Conservation (phyloP, 495 filamentous ascomycete genomes). For the Hypoxylon cercidicola region DNA sequence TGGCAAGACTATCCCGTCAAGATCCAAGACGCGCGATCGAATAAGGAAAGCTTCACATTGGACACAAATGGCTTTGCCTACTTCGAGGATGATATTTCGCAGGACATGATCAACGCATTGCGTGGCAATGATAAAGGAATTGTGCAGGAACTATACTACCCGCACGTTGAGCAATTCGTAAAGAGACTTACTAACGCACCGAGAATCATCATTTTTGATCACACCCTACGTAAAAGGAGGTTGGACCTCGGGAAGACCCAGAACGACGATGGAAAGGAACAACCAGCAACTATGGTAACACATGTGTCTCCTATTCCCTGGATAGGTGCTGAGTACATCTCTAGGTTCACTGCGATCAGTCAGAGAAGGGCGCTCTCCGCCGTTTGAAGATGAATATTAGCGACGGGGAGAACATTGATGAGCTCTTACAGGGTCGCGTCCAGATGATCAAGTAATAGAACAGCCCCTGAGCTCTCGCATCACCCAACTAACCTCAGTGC, state of each 20-base stretch:
- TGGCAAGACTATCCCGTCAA: no score
- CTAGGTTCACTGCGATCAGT: conserved; percentile 28
- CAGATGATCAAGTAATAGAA: neutral
- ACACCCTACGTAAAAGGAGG: conserved; percentile 11
- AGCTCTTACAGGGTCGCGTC: neutral
- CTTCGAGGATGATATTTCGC: no score
- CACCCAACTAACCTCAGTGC: neutral
- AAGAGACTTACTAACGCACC: conserved; percentile 20
- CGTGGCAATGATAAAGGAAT: no score
- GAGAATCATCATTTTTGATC: conserved; percentile 36
- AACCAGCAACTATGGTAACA: neutral
- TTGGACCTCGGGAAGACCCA: neutral
- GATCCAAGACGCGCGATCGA: no score
- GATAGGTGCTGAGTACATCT: neutral
- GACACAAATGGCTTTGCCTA: no score
- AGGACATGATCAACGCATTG: no score
- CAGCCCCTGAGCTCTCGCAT: no score
- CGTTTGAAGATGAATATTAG: conserved; percentile 5
- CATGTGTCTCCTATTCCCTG: neutral
- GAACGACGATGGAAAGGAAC: conserved; percentile 20
- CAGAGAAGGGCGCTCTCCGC: conserved; percentile 8
- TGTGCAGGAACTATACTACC: no score
- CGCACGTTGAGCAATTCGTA: conserved; percentile 13
- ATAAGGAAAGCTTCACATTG: no score
- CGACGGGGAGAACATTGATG: neutral